phyloP scores from a whole-genome alignment of 106 monocot genomes.

The Hemerocallis citrina region DNA sequence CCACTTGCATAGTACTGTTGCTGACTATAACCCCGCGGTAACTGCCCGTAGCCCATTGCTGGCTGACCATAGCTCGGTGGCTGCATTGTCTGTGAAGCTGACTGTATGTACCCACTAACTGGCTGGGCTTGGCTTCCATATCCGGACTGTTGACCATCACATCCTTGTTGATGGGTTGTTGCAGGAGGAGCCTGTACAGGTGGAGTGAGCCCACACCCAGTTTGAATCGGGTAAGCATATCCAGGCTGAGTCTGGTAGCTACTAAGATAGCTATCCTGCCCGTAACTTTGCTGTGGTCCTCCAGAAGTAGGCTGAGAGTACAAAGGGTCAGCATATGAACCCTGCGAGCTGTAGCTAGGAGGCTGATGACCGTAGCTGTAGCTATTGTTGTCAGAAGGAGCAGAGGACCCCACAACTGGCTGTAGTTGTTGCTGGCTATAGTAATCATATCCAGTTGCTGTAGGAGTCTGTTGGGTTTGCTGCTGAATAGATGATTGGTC shows the following conservation, averaged over 20 bases:
- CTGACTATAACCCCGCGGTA: constrained; percentile 33
- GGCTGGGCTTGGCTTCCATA: constrained; percentile 25
- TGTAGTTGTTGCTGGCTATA: constrained; percentile 61
- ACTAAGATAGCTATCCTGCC: constrained; percentile 8
- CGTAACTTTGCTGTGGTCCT: constrained; percentile 22
- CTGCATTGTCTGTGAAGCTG: background rate
- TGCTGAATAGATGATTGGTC: constrained; percentile 37
- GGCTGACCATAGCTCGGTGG: constrained; percentile 19
- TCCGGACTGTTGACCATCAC: constrained; percentile 12
- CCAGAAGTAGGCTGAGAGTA: constrained; percentile 26
- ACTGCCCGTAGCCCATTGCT: background rate
- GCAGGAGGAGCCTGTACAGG: background rate
- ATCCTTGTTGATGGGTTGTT: constrained; percentile 19
- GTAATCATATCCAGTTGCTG: constrained; percentile 48
- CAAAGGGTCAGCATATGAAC: constrained; percentile 27
- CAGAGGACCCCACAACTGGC: constrained; percentile 22
- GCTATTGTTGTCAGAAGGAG: constrained; percentile 19
- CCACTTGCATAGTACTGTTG: too few relatives aligned
- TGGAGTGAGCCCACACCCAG: constrained; percentile 18
- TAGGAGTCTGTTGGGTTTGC: constrained; percentile 25
- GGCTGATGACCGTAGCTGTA: constrained; percentile 51
- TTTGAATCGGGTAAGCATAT: constrained; percentile 16
- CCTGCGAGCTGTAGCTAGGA: constrained; percentile 32
- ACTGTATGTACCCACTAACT: constrained; percentile 11
- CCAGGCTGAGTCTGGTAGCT: constrained; percentile 17